Evolutionary conservation across 2,329 filamentous ascomycete species (phyloP), one percentile per base, ranked within the genome.

Genomic region (Alternaria sp.): DNA sequence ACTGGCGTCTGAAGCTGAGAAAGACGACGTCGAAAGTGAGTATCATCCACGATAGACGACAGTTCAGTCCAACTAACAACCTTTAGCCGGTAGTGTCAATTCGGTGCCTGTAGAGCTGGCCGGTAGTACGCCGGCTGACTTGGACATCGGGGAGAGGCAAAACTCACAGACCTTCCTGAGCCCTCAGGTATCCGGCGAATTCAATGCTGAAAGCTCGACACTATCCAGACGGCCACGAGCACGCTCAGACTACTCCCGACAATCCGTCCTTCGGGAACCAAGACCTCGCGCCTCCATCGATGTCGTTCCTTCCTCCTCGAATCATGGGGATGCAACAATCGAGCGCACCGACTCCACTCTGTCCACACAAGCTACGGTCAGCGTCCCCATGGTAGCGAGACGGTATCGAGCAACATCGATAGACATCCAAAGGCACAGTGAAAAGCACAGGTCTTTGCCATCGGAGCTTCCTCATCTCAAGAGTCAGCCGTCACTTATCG

Each of bases 91-190:
- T 21, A 67, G 70, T 4, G 26, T 71, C 6, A 68, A 71, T 36
- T 67, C 67, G 13, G n/a, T 46, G 19, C 72, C 67, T 6, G 64
- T 64, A 3, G 74, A 77, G 45, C 67, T 77, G 32, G 70, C 69
- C n/a, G 74, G 74, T 43, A 74, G 74, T 52, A 75, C 65, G 6
- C 74, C 74, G 17, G 67, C 67, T 36, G 69, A 75, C 49, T 51
- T 73, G 17, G 57, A 57, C 10, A 21, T 66, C 19, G 49, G 57
- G 11, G 57, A 70, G 6, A 66, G 64, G 30, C 57, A 47, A 52
- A 66, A 69, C 19, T 52, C 63, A 3, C 67, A 69, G 36, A 50
- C 25, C 15, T 57, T 56, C n/a, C 21, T 56, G n/a, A 59, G 36
- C 19, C 50, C 52, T 32, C 63, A 45, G 19, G 28, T 26, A 36